Evolutionary conservation across 2,329 filamentous ascomycete genomes (phyloP).

Genomic region (Cercospora berteroae): DNA sequence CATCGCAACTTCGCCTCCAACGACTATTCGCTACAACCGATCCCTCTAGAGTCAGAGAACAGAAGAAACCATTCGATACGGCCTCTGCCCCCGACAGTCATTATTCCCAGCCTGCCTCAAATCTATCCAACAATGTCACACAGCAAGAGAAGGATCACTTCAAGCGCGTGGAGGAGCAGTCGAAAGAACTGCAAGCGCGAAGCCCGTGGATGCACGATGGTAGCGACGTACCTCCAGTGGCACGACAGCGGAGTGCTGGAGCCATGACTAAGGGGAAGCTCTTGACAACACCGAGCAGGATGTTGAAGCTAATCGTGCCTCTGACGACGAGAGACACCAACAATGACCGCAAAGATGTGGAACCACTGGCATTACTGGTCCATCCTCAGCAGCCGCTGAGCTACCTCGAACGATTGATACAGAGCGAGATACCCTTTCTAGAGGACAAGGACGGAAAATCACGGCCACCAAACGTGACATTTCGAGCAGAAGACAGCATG

Average conservation of each 20-base stretch:
- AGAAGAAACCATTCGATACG: constrained; percentile 24
- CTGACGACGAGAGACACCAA: constrained; percentile 62
- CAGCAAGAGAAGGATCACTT: constrained; percentile 49
- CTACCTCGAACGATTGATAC: constrained; percentile 84
- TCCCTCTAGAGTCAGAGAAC: constrained; percentile 13
- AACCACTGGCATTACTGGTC: constrained; percentile 78
- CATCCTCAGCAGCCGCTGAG: constrained; percentile 90
- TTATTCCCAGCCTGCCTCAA: constrained; percentile 37
- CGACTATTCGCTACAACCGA: constrained; percentile 15
- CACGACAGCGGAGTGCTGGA: constrained; percentile 50
- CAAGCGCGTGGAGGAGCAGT: constrained; percentile 43
- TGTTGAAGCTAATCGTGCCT: constrained; percentile 78
- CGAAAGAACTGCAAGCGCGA: constrained; percentile 57
- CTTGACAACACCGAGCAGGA: constrained; percentile 73
- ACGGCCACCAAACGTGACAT: constrained; percentile 70
- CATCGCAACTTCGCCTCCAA: constrained; percentile 7
- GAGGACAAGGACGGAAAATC: constrained; percentile 59
- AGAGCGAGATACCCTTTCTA: constrained; percentile 74
- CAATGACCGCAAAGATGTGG: constrained; percentile 66
- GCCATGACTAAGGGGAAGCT: constrained; percentile 72
- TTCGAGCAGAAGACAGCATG: constrained; percentile 74
- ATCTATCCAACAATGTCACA: constrained; percentile 46
- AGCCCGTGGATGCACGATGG: constrained; percentile 67
- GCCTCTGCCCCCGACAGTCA: constrained; percentile 30
- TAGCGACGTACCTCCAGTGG: constrained; percentile 58